Evolutionary conservation across 2,329 filamentous ascomycete genomes (phyloP), one percentile per base, ranked within the genome.

Genomic region (Arthrobotrys pseudoclavata): DNA sequence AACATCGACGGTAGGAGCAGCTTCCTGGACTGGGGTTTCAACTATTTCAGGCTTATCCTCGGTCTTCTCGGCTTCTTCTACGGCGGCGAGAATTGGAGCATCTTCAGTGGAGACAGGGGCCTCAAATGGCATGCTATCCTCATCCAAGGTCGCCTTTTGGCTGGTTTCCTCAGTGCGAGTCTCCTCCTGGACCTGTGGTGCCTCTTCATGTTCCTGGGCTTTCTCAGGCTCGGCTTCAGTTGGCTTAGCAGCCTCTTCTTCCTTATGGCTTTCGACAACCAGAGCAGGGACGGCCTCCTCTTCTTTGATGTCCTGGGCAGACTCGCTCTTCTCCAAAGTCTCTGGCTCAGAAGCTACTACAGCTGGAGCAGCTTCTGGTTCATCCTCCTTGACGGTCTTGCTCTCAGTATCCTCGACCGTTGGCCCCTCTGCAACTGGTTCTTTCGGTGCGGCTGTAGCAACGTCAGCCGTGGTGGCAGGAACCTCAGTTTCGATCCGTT

Each of bases 401-500:
- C 3, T 60, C 29, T 66, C 45, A 24, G 22, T 7, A 20, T 62
- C 24, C 18, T 66, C 62, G 6, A 66, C 62, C 7, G 15, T 22
- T 37, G 62, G 45, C 29, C 40, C 53, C 26, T 66, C 62, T n/a
- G 18, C 62, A 26, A 31, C 42, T 22, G 62, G 15, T 22, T 52
- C 53, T 62, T 37, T 40, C 1, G 40, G 37, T 10, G 50, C 50
- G 18, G 64, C 37, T 37, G 47, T 67, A n/a, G 37, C 26, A 37
- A 22, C 37, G n/a, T 74, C 50, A 13, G 34, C 22, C 12, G 66
- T 47, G 20, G 66, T 29, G 24, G 52, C 57, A 37, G 72, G 66
- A 22, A 26, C 20, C 29, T 50, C 62, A 22, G 72, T 76, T 37
- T 76, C 60, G 13, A 66, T 70, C 22, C 66, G 26, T 55, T 76